Evolutionary conservation across 768 basidiomycete genomes (phyloP).

Genomic region (Leucosporidium creatinivorum): DNA sequence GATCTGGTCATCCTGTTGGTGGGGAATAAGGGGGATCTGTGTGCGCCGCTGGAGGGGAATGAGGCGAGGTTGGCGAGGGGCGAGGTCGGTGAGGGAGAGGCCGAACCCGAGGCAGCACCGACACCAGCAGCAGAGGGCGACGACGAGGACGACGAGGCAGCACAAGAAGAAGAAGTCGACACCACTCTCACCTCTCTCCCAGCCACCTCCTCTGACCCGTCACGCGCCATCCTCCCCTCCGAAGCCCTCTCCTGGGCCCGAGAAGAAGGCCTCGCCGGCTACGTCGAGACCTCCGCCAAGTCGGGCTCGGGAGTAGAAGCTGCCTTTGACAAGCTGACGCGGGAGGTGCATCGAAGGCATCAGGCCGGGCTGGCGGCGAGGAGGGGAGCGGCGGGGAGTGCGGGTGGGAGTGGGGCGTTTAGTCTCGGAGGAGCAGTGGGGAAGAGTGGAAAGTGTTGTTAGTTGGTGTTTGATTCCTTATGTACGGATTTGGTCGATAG

Average conservation of each 20-base stretch:
- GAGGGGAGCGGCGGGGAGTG: neutral
- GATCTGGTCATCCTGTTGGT: constrained; percentile 57
- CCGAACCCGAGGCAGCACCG: neutral
- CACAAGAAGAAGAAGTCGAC: neutral
- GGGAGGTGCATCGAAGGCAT: neutral
- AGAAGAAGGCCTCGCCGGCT: constrained; percentile 31
- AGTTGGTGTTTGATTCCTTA: too few species aligned
- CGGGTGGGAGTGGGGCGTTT: too few species aligned
- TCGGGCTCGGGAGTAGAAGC: constrained; percentile 31
- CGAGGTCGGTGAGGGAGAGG: constrained; percentile 26
- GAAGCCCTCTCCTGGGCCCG: constrained; percentile 16
- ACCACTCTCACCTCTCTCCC: too few species aligned
- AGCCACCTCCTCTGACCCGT: too few species aligned
- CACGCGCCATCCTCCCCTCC: too few species aligned
- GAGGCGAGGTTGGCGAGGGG: neutral
- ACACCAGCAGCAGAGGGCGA: constrained; percentile 11
- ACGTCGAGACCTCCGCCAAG: constrained; percentile 35
- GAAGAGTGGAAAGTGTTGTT: too few species aligned
- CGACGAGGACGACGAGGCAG: neutral
- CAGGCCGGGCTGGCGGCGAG: neutral
- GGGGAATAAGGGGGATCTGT: constrained; percentile 62
- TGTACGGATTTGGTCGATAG: too few species aligned
- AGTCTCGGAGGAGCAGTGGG: too few species aligned
- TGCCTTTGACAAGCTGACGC: neutral
- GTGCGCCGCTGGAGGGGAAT: neutral